Evolutionary conservation across 768 basidiomycete species (phyloP).

Genomic region (Kwoniella newhampshirensis): DNA sequence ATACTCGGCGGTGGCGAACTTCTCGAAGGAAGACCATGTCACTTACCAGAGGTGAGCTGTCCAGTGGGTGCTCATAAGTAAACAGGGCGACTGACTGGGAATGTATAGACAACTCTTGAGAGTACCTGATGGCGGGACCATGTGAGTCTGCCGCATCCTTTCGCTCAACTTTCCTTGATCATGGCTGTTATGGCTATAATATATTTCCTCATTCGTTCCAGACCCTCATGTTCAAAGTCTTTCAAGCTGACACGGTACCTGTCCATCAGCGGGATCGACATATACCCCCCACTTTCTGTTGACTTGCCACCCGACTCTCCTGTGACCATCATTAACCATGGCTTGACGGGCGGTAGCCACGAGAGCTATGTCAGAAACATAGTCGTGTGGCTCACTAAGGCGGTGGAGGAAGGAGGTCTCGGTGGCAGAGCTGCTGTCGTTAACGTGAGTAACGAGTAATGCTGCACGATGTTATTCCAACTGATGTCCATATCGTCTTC

Average conservation of each 20-base stretch:
- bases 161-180: too few species aligned
- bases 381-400: constrained; percentile 66
- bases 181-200: too few species aligned
- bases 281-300: constrained; percentile 29
- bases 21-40: constrained; percentile 43
- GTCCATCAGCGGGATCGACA: constrained; percentile 37
- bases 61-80: too few species aligned
- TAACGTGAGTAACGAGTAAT: constrained; percentile 90
- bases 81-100: too few species aligned
- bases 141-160: constrained; percentile 34
- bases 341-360: constrained; percentile 62
- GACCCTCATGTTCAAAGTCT: too few species aligned
- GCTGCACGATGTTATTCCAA: too few species aligned
- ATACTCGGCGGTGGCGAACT: constrained; percentile 48
- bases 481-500: too few species aligned
- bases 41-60: constrained; percentile 42
- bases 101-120: constrained; percentile 48
- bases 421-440: constrained; percentile 86
- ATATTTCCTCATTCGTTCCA: too few species aligned
- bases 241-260: not conserved
- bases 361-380: constrained; percentile 83
- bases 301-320: constrained; percentile 56
- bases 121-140: constrained; percentile 54
- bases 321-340: constrained; percentile 57
- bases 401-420: constrained; percentile 71